These are phyloP conservation scores for Vanrija sp. DNA, from an alignment of 1,284 basidiomycete genomes.

Conservation along the genomic window DNA sequence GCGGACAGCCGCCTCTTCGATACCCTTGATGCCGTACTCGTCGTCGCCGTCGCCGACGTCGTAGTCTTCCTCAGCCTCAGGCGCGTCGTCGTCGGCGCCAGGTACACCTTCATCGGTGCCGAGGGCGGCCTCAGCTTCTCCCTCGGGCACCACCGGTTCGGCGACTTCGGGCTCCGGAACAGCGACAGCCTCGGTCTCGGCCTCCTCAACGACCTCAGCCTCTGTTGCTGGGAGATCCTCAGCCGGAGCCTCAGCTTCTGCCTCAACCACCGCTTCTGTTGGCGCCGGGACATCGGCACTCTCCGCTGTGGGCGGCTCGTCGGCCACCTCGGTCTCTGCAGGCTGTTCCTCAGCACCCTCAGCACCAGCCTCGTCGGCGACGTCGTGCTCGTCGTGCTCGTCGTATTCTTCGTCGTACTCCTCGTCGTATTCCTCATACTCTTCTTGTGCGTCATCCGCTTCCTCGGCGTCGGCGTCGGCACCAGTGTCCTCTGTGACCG, in stretches of 20 bases:
- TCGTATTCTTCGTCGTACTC: slow-evolving; percentile 2
- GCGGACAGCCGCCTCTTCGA: slow-evolving; percentile 9
- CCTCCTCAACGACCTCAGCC: too few relatives aligned
- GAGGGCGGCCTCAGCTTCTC: not conserved
- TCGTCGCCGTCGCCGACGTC: slow-evolving; percentile 2
- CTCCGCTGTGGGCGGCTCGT: too few relatives aligned
- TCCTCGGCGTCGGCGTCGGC: slow-evolving; percentile 2
- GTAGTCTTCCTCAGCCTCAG: not conserved
- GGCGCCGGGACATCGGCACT: too few relatives aligned
- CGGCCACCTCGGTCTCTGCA: not conserved
- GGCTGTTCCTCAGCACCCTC: not conserved
- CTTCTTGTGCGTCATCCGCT: not conserved
- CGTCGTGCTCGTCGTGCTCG: not conserved
- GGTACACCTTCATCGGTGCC: slow-evolving; percentile 31
- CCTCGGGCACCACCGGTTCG: not conserved
- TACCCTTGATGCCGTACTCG: slow-evolving; percentile 12
- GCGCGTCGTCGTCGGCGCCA: slow-evolving; percentile 24
- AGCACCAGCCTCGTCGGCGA: not conserved
- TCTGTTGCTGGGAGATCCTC: too few relatives aligned
- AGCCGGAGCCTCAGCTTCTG: too few relatives aligned
- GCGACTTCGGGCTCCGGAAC: not conserved
- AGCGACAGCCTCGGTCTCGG: not conserved
- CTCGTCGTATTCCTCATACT: not conserved
- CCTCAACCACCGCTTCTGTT: too few relatives aligned
- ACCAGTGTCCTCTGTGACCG: not conserved